Percentiles rank a stretch among this genome's conserved stretches.
Conservation (phyloP, 345 rosid genomes). For the Pugionium dolabratum region DNA sequence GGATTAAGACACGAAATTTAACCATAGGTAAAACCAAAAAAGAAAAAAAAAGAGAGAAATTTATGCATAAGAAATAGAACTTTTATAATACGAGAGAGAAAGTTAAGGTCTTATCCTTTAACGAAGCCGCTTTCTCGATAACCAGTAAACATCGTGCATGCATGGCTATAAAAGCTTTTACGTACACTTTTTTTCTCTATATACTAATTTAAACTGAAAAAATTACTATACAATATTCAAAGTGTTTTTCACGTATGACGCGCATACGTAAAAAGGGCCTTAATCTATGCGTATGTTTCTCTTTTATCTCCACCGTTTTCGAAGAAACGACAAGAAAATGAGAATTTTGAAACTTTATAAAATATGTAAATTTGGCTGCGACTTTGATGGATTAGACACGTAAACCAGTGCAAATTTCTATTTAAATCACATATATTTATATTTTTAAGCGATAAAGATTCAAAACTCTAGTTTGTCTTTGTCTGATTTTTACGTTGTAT, state of each 20-base stretch:
- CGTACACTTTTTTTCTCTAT: slow-evolving; percentile 33
- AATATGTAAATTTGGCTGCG: slow-evolving; percentile 36
- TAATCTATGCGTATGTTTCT: slow-evolving; percentile 41
- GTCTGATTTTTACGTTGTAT: no score
- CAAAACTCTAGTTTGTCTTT: no score
- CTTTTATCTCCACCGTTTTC: slow-evolving; percentile 38
- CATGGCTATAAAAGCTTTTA: slow-evolving; percentile 42
- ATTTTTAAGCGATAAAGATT: no score
- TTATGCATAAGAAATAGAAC: slow-evolving; percentile 11
- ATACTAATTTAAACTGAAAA: slow-evolving; percentile 8
- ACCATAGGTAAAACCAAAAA: no score
- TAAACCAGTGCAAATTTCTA: slow-evolving; percentile 19
- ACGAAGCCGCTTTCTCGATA: slow-evolving; percentile 28
- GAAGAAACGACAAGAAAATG: slow-evolving; percentile 30
- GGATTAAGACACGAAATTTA: slow-evolving; percentile 15
- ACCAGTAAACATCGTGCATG: slow-evolving; percentile 41
- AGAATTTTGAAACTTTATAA: slow-evolving; percentile 14
- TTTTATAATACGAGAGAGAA: slow-evolving; percentile 22
- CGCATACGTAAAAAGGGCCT: slow-evolving; percentile 40
- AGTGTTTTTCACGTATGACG: slow-evolving; percentile 40
- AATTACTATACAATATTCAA: slow-evolving; percentile 9
- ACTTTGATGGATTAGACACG: slow-evolving; percentile 41
- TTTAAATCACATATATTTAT: neutral
- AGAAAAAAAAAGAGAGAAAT: neutral
- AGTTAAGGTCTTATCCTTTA: slow-evolving; percentile 40